Evolutionary conservation across 257 asterid species (phyloP).

Genomic region (Solanum tacnaense): DNA sequence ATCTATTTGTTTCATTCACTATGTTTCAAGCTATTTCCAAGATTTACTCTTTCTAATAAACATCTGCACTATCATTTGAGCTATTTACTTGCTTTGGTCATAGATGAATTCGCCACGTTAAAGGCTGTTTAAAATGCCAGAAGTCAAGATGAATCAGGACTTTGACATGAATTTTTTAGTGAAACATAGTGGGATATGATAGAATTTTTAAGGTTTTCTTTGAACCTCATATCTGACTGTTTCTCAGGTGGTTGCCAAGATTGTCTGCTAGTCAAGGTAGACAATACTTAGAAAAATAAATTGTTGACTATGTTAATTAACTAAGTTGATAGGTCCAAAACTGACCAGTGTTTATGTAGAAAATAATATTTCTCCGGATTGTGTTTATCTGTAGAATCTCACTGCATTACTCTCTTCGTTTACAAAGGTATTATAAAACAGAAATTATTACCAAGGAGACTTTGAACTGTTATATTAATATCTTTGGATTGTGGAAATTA

Average conservation of each 20-base stretch:
- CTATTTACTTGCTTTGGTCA: neutral
- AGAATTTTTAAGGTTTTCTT: neutral
- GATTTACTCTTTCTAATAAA: neutral
- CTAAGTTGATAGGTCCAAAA: neutral
- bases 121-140: neutral
- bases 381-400: neutral
- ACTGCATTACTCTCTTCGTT: neutral
- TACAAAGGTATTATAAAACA: neutral
- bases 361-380: neutral
- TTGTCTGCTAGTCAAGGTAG: neutral
- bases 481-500: neutral
- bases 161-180: neutral
- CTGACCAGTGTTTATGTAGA: neutral
- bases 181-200: neutral
- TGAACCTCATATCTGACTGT: neutral
- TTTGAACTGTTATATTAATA: neutral
- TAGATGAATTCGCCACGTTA: neutral
- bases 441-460: neutral
- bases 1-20: neutral
- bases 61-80: neutral
- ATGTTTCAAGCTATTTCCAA: neutral
- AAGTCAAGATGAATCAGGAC: neutral
- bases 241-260: neutral
- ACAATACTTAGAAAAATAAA: neutral
- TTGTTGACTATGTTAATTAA: neutral